Evolutionary conservation across 73 alveolate species (phyloP).

Genomic region (Urostyla sp.): DNA sequence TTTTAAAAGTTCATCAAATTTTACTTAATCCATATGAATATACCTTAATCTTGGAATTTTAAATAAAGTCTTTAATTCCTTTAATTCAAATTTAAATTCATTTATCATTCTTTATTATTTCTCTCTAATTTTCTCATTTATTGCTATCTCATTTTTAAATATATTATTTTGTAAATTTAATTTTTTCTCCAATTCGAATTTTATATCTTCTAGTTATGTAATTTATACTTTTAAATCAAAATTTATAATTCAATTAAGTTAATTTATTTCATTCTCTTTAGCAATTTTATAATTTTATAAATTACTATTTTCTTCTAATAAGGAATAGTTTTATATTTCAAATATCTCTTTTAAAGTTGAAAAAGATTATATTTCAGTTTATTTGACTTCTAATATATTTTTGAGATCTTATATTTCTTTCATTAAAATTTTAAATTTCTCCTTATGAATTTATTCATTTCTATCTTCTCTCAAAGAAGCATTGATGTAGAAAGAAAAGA

Average conservation of each 20-base stretch:
- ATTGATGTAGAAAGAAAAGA: conserved; percentile 22
- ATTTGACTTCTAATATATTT: background rate
- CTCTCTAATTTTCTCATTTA: conserved; percentile 21
- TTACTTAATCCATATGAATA: conserved; percentile 28
- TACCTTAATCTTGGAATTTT: conserved; percentile 39
- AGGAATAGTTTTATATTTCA: background rate
- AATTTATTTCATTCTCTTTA: background rate
- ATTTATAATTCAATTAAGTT: background rate
- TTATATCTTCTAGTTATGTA: background rate
- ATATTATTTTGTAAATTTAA: background rate
- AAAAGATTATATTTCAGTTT: background rate
- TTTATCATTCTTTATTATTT: conserved; percentile 13
- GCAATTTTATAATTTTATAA: background rate
- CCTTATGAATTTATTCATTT: conserved; percentile 15
- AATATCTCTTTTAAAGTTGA: conserved; percentile 3
- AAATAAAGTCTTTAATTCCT: conserved; percentile 18
- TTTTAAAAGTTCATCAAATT: conserved; percentile 3
- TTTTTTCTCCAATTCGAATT: background rate
- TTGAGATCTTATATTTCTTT: background rate
- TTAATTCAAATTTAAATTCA: conserved; percentile 4
- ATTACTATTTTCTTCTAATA: background rate
- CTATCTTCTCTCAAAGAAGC: conserved; percentile 28
- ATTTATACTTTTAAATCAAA: background rate
- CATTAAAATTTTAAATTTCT: background rate
- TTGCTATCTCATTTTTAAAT: conserved; percentile 4